Conservation (phyloP, 768 basidiomycete species). For the Amanita pseudoporphyria region DNA sequence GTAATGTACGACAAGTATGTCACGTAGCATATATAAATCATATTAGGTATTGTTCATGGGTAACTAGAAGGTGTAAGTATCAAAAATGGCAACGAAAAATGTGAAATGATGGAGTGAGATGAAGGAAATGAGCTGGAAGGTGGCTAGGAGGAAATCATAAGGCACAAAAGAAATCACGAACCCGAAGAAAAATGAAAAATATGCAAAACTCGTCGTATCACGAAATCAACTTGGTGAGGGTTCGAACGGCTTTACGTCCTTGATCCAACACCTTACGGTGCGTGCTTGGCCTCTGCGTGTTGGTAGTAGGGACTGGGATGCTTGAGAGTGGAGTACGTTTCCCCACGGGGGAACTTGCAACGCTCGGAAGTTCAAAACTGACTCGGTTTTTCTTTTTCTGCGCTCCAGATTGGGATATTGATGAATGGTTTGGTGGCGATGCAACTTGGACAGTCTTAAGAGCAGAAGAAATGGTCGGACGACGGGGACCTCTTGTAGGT, state of each 20-base stretch:
- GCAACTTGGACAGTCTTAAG: not conserved
- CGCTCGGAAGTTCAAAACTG: not conserved
- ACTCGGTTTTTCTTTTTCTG: not conserved
- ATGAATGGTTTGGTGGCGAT: not conserved
- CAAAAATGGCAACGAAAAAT: not conserved
- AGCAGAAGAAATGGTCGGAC: conserved; percentile 4
- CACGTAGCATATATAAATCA: too few species aligned
- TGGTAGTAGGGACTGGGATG: not conserved
- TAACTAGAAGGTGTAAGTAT: too few species aligned
- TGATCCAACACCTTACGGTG: not conserved
- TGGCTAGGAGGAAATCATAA: not conserved
- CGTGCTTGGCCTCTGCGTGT: not conserved
- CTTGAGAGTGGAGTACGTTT: not conserved
- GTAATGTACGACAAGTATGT: too few species aligned
- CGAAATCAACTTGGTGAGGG: not conserved
- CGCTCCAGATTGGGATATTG: not conserved
- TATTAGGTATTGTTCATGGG: too few species aligned
- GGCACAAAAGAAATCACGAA: not conserved
- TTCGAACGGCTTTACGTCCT: conserved; percentile 1
- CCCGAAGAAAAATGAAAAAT: not conserved
- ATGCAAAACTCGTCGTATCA: not conserved
- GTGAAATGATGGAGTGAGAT: not conserved
- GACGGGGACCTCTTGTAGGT: not conserved
- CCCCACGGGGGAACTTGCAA: not conserved
- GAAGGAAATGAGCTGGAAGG: not conserved